Evolutionary conservation across 1,284 basidiomycete species (phyloP).

Genomic region (Schizopora paradoxa): DNA sequence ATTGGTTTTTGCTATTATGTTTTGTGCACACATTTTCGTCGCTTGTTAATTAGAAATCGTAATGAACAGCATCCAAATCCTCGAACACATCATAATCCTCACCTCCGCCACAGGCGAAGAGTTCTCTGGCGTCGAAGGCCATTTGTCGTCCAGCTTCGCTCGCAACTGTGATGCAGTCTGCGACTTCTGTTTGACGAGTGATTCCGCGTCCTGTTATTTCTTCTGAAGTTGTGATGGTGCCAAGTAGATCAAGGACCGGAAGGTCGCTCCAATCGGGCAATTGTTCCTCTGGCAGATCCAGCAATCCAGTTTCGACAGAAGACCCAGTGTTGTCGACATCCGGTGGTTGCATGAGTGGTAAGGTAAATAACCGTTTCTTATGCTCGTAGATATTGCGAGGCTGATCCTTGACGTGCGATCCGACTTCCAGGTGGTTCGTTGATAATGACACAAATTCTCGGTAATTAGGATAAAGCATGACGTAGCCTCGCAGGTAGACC

Average conservation of each 20-base stretch:
- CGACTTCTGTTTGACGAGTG: constrained; percentile 23
- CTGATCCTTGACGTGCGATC: constrained; percentile 65
- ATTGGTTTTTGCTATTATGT: neutral
- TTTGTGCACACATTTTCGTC: neutral
- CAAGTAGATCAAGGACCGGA: constrained; percentile 68
- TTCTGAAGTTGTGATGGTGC: constrained; percentile 43
- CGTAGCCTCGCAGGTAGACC: constrained; percentile 70
- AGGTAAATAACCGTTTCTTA: constrained; percentile 57
- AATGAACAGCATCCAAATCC: constrained; percentile 12
- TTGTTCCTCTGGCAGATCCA: constrained; percentile 49
- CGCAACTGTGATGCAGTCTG: constrained; percentile 19
- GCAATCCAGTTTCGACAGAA: constrained; percentile 32
- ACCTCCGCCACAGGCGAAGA: constrained; percentile 11
- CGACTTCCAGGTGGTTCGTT: constrained; percentile 80
- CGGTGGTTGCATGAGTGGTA: constrained; percentile 59
- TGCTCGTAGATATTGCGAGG: constrained; percentile 44
- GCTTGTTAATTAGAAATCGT: constrained; percentile 15
- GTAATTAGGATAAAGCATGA: constrained; percentile 85
- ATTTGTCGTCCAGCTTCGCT: constrained; percentile 1
- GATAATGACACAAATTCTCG: constrained; percentile 64
- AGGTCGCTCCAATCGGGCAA: constrained; percentile 52
- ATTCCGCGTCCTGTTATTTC: constrained; percentile 37
- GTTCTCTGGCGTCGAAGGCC: constrained; percentile 12
- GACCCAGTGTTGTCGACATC: constrained; percentile 16
- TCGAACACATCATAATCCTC: neutral